A percentile compares a stretch with the other conserved stretches of the same genome.
phyloP scores from a whole-genome alignment of 306 rosid species.

The Sophora flavescens region DNA sequence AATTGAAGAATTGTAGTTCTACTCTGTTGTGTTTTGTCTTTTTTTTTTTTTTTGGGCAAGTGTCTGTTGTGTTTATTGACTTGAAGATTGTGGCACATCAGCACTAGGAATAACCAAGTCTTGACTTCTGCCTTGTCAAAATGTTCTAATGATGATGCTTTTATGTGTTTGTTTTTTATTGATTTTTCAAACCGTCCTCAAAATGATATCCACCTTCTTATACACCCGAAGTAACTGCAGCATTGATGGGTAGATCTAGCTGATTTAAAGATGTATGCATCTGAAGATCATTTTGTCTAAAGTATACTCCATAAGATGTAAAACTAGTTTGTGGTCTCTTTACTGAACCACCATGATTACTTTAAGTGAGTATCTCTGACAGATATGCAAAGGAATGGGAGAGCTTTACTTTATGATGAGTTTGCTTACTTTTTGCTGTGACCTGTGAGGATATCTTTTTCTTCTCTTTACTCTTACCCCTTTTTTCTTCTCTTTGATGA shows the following conservation, averaged over 20 bases:
- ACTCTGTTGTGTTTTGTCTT: not conserved
- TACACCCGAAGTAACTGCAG: not conserved
- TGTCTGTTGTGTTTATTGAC: too few species aligned
- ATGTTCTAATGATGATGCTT: not conserved
- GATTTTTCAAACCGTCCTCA: slow-evolving; percentile 29
- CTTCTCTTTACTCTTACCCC: not conserved
- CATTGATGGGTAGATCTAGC: slow-evolving; percentile 21
- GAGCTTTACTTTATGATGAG: slow-evolving; percentile 22
- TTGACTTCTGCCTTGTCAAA: slow-evolving; percentile 1
- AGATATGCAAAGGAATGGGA: slow-evolving; percentile 15
- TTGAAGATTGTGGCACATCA: not conserved
- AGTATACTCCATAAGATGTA: slow-evolving; percentile 13
- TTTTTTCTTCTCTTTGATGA: slow-evolving; percentile 5
- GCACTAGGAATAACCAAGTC: slow-evolving; percentile 19
- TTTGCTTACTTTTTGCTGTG: not conserved
- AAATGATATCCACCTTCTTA: slow-evolving; percentile 25
- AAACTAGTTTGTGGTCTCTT: slow-evolving; percentile 19
- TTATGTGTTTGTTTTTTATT: slow-evolving; percentile 21
- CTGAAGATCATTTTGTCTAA: not conserved
- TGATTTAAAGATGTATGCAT: not conserved
- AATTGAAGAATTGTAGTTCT: slow-evolving; percentile 28
- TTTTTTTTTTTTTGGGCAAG: too few species aligned
- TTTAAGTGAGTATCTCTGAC: not conserved
- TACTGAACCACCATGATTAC: not conserved
- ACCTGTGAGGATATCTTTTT: slow-evolving; percentile 24